A percentile compares a stretch with the other conserved stretches of the same genome.
Conservation (phyloP, 495 filamentous ascomycete species). For the Corynascus novoguineensis region DNA sequence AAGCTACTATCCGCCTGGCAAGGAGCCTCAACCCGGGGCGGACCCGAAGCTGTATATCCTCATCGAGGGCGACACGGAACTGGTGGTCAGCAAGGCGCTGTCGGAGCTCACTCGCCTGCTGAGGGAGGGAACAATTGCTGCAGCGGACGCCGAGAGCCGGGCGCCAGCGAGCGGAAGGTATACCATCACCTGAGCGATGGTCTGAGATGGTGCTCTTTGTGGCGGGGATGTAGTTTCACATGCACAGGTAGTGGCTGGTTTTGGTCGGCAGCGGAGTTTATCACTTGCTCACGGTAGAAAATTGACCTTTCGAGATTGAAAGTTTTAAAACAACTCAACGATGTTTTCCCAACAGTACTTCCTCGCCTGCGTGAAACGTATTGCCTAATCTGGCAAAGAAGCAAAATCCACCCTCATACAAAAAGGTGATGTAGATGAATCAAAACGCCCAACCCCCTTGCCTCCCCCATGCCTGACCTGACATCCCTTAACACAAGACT, state of each 20-base stretch:
- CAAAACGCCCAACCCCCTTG: not conserved
- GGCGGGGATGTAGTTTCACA: too few species aligned
- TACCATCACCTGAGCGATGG: conserved; percentile 79
- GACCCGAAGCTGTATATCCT: conserved; percentile 93
- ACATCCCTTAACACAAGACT: too few species aligned
- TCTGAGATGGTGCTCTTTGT: too few species aligned
- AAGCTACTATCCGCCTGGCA: conserved; percentile 77
- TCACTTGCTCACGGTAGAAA: too few species aligned
- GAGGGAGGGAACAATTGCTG: conserved; percentile 88
- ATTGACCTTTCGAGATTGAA: not conserved
- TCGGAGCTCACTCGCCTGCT: conserved; percentile 80
- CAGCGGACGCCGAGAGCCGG: conserved; percentile 75
- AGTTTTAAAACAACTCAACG: not conserved
- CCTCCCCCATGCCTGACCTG: not conserved
- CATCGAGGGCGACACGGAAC: conserved; percentile 93
- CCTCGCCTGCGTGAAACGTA: too few species aligned
- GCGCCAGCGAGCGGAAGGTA: conserved; percentile 82
- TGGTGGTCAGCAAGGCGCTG: conserved; percentile 88
- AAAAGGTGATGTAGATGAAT: not conserved
- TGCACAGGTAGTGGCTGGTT: not conserved
- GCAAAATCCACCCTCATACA: not conserved
- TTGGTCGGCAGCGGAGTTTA: too few species aligned
- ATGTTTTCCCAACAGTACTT: too few species aligned
- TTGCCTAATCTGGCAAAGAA: not conserved
- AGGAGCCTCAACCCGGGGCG: conserved; percentile 65